These are phyloP conservation scores for Entonaema liquescens DNA, from an alignment of 495 filamentous ascomycete species.

Conservation along the genomic window DNA sequence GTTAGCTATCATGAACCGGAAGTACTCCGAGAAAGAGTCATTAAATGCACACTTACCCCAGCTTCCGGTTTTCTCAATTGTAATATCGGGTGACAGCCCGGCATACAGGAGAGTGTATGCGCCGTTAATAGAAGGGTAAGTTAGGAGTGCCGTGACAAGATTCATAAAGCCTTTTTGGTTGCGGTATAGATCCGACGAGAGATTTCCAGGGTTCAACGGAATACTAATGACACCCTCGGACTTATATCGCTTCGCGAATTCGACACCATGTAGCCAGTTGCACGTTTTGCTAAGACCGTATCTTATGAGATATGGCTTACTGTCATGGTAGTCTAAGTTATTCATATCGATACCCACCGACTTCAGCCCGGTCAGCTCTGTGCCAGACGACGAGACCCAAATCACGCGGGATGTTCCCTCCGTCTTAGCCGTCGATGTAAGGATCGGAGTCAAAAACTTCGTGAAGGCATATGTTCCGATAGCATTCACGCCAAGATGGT, in stretches of 20 bases:
- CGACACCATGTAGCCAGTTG: slow-evolving; percentile 36
- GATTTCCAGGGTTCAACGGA: slow-evolving; percentile 42
- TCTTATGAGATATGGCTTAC: slow-evolving; percentile 20
- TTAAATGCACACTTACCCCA: slow-evolving; percentile 33
- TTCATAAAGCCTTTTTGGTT: slow-evolving; percentile 13
- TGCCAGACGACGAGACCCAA: slow-evolving; percentile 44
- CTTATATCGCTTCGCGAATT: slow-evolving; percentile 33
- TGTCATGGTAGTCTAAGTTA: slow-evolving; percentile 41
- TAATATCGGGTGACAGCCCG: slow-evolving; percentile 52
- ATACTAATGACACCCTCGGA: slow-evolving; percentile 40
- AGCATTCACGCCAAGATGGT: slow-evolving; percentile 49
- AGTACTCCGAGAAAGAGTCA: background rate
- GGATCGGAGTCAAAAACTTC: slow-evolving; percentile 51
- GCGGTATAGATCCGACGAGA: slow-evolving; percentile 34
- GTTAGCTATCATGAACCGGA: background rate
- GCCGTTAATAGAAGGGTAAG: slow-evolving; percentile 48
- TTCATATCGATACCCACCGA: slow-evolving; percentile 40
- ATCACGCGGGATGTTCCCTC: slow-evolving; percentile 39
- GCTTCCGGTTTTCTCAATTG: slow-evolving; percentile 37
- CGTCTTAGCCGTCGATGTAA: slow-evolving; percentile 40
- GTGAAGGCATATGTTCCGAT: slow-evolving; percentile 52
- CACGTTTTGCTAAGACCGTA: slow-evolving; percentile 41
- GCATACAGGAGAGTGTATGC: slow-evolving; percentile 57
- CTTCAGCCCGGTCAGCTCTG: slow-evolving; percentile 44
- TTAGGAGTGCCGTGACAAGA: slow-evolving; percentile 37